Conservation (phyloP, 1,284 basidiomycete species). For the Moesziomyces sp. region DNA sequence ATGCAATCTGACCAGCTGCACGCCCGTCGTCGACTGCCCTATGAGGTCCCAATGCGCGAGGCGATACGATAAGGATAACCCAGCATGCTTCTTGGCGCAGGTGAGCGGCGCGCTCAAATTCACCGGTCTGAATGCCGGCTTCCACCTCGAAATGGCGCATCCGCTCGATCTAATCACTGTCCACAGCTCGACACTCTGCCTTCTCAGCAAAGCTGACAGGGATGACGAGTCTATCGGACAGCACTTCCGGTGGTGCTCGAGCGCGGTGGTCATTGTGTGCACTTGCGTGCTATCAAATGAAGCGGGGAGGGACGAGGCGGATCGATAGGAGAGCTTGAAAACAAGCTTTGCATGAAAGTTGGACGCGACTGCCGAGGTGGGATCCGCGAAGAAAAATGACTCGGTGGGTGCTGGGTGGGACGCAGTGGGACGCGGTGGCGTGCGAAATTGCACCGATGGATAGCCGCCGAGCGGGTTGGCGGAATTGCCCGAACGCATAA, state of each 20-base stretch:
- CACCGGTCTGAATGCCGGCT: not conserved
- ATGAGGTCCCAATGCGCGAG: not conserved
- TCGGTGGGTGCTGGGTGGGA: not conserved
- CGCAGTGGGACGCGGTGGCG: not conserved
- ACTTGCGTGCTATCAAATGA: too few relatives aligned
- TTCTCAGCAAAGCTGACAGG: too few relatives aligned
- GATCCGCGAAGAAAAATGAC: not conserved
- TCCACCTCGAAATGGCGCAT: too few relatives aligned
- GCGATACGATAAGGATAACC: not conserved
- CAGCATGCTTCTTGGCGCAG: not conserved
- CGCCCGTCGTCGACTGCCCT: not conserved
- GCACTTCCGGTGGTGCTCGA: too few relatives aligned
- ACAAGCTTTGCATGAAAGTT: not conserved
- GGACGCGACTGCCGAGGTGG: not conserved
- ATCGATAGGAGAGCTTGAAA: not conserved
- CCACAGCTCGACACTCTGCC: too few relatives aligned
- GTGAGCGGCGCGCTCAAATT: not conserved
- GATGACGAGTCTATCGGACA: too few relatives aligned
- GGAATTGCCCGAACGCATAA: conserved; percentile 15
- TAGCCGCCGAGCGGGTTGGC: not conserved
- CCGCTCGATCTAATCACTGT: too few relatives aligned
- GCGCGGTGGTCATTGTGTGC: too few relatives aligned
- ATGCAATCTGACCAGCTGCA: not conserved
- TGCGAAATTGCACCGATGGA: not conserved
- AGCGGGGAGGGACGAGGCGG: too few relatives aligned